Conservation (phyloP, 2,329 filamentous ascomycete genomes). For the Waltergamsia citrina region DNA sequence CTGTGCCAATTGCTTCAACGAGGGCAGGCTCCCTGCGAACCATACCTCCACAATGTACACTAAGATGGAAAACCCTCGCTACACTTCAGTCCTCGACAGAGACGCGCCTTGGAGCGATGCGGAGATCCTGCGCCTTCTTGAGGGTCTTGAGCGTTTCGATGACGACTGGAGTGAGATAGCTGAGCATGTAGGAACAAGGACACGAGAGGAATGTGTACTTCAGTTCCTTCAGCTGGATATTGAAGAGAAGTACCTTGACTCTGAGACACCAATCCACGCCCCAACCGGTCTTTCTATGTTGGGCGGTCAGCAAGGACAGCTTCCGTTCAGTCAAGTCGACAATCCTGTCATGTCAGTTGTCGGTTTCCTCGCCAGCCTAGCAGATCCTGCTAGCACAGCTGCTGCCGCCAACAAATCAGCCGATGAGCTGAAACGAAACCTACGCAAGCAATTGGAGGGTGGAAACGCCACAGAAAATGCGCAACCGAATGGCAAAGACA, state of each 20-base stretch:
- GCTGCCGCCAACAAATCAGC: slow-evolving; percentile 84
- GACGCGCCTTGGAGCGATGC: slow-evolving; percentile 87
- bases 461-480: slow-evolving; percentile 20
- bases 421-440: slow-evolving; percentile 70
- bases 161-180: slow-evolving; percentile 94
- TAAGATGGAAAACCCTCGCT: slow-evolving; percentile 81
- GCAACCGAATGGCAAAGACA: slow-evolving; percentile 50
- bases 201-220: slow-evolving; percentile 89
- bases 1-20: slow-evolving; percentile 83
- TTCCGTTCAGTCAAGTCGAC: slow-evolving; percentile 86
- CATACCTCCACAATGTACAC: slow-evolving; percentile 74
- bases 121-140: slow-evolving; percentile 79
- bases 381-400: slow-evolving; percentile 82
- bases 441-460: slow-evolving; percentile 69
- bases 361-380: slow-evolving; percentile 83
- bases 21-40: slow-evolving; percentile 72
- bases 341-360: slow-evolving; percentile 97
- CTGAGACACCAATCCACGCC: slow-evolving; percentile 45
- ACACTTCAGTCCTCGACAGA: slow-evolving; percentile 68
- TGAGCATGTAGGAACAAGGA: slow-evolving; percentile 84
- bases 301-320: slow-evolving; percentile 64
- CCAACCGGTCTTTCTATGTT: slow-evolving; percentile 55
- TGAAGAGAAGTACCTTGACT: slow-evolving; percentile 91
- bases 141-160: slow-evolving; percentile 86
- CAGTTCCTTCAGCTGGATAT: slow-evolving; percentile 96